Evolutionary conservation across 2,329 filamentous ascomycete genomes (phyloP).

Genomic region (Ramularia collo-cygni): DNA sequence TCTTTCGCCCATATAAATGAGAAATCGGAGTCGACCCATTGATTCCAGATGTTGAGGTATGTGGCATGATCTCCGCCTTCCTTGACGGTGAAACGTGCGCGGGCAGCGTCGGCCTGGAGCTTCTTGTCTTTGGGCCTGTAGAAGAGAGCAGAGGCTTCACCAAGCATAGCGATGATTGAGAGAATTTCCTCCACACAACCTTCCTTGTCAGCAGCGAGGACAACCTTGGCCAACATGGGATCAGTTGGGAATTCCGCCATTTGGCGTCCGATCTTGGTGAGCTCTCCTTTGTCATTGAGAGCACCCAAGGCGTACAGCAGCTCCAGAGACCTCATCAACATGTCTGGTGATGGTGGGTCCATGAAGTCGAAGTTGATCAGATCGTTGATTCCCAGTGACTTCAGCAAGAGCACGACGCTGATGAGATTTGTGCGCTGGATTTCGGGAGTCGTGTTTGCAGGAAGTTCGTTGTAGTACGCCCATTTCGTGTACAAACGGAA

Average conservation of each 20-base stretch:
- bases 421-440: conserved; percentile 88
- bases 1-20: conserved; percentile 80
- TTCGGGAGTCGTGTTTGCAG: conserved; percentile 85
- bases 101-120: conserved; percentile 85
- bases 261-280: conserved; percentile 85
- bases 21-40: conserved; percentile 91
- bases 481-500: conserved; percentile 92
- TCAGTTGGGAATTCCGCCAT: conserved; percentile 95
- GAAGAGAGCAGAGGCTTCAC: conserved; percentile 82
- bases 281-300: conserved; percentile 76
- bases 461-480: conserved; percentile 81
- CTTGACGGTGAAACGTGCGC: conserved; percentile 79
- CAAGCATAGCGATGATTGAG: conserved; percentile 88
- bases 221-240: conserved; percentile 81
- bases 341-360: conserved; percentile 84
- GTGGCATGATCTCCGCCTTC: conserved; percentile 87
- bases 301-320: conserved; percentile 86
- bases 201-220: conserved; percentile 81
- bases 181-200: conserved; percentile 92
- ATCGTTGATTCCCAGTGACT: conserved; percentile 86
- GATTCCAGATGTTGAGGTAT: conserved; percentile 87
- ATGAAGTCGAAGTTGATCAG: conserved; percentile 93
- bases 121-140: conserved; percentile 97
- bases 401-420: conserved; percentile 74
- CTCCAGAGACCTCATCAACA: conserved; percentile 81